Evolutionary conservation across 257 asterid species (phyloP), one percentile per base, ranked within the genome.

Genomic region (Plantago ovata): DNA sequence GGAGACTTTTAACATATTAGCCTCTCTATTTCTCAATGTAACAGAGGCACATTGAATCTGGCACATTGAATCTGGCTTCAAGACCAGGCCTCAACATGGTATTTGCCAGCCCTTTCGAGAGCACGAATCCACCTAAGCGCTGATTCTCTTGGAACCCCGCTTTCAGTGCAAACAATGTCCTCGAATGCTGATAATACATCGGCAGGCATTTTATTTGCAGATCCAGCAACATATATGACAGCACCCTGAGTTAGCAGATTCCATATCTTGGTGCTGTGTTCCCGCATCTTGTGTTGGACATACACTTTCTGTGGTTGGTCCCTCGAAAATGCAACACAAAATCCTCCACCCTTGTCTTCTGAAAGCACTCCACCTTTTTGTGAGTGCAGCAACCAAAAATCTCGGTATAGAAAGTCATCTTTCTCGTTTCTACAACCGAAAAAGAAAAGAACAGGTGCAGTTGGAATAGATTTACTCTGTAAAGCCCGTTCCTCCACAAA

Each of bases 11-110:
- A 11, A 10, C 38, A 20, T 11, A 21, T 22, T 50, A 23, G 38
- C 38, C 56, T 22, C 38, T 23, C 38, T 10, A 21, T 16, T 20
- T 50, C 38, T 50, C 32, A 49, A 49, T n/a, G 23, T 41, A 57
- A 32, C 43, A 19, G 61, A 56, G n/a, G n/a, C n/a, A n/a, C 6
- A 28, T 12, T 24, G 23, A 56, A 57, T 45, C 36, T 9, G 65
- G 61, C 38, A n/a, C 6, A 28, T 12, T 24, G 23, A 56, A 57
- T 45, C 36, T 9, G 65, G 61, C 38, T 56, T 75, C 70, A 78
- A 57, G 95, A 82, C 98, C 98, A 93, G 60, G 97, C 90, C 75
- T 93, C 98, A 14, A 89, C 89, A 68, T 82, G 87, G 70, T 89
- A 88, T 70, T 78, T 89, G 43, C 95, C 86, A 21, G 89, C 91